Evolutionary conservation across 768 basidiomycete genomes (phyloP).

Genomic region (Podaxis rugospora): DNA sequence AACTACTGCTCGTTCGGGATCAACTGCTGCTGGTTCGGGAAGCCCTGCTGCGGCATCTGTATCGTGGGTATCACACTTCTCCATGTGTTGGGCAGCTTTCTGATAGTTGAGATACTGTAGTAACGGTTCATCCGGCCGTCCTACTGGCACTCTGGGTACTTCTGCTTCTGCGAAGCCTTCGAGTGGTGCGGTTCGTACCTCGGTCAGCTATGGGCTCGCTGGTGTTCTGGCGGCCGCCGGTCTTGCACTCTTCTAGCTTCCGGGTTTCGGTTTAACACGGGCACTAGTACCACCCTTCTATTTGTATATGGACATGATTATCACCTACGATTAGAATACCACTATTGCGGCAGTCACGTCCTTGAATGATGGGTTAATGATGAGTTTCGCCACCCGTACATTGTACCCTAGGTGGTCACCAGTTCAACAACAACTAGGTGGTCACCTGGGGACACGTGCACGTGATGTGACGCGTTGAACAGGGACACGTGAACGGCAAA

Average conservation of each 20-base stretch:
- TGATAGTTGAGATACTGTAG: neutral
- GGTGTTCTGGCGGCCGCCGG: conserved; percentile 49
- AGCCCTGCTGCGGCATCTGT: neutral
- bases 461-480: conserved; percentile 8
- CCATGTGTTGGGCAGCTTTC: neutral
- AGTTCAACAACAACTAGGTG: no score
- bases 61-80: neutral
- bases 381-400: no score
- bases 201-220: conserved; percentile 39
- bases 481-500: conserved; percentile 6
- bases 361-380: neutral
- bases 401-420: neutral
- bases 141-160: conserved; percentile 17
- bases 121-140: neutral
- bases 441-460: neutral
- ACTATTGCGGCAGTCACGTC: neutral
- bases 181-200: conserved; percentile 19
- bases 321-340: neutral
- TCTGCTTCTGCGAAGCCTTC: conserved; percentile 12
- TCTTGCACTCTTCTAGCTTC: conserved; percentile 38
- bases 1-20: neutral
- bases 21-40: neutral
- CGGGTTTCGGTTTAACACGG: neutral
- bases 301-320: neutral
- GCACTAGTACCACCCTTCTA: neutral